These are phyloP conservation scores for Suhomyces vadensis DNA, from an alignment of 805 yeast species.

Conservation along the genomic window DNA sequence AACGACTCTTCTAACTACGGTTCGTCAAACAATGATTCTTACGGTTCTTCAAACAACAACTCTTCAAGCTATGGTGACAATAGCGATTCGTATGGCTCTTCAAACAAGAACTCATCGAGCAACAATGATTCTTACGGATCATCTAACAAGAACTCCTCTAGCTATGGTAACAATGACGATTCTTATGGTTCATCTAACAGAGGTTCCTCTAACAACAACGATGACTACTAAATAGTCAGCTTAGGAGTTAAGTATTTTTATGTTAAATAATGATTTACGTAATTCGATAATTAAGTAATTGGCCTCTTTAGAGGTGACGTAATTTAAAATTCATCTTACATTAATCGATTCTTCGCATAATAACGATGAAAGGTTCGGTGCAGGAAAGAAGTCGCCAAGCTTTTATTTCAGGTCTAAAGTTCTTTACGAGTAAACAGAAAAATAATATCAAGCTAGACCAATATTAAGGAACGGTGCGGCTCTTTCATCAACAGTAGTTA, in stretches of 20 bases:
- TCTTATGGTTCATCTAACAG: constrained; percentile 23
- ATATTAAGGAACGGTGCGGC: too few relatives aligned
- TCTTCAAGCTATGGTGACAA: not conserved
- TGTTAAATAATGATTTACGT: not conserved
- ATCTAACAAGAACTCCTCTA: constrained; percentile 16
- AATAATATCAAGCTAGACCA: too few relatives aligned
- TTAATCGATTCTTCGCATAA: too few relatives aligned
- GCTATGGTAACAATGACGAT: constrained; percentile 22
- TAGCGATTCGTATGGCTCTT: constrained; percentile 18
- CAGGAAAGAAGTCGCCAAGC: too few relatives aligned
- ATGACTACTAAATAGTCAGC: constrained; percentile 21
- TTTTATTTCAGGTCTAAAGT: too few relatives aligned
- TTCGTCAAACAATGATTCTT: constrained; percentile 18
- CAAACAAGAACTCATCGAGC: too few relatives aligned
- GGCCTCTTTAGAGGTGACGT: too few relatives aligned
- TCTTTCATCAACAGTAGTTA: too few relatives aligned
- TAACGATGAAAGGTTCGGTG: too few relatives aligned
- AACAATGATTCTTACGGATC: constrained; percentile 23
- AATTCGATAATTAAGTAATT: not conserved
- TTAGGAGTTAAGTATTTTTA: too few relatives aligned
- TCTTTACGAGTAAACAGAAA: too few relatives aligned
- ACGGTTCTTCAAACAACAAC: constrained; percentile 21
- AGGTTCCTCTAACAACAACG: constrained; percentile 22
- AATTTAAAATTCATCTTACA: too few relatives aligned
- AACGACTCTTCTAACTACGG: constrained; percentile 15